These are phyloP conservation scores for Xenoacremonium recifei DNA, from an alignment of 2,329 filamentous ascomycete genomes.

Conservation along the genomic window DNA sequence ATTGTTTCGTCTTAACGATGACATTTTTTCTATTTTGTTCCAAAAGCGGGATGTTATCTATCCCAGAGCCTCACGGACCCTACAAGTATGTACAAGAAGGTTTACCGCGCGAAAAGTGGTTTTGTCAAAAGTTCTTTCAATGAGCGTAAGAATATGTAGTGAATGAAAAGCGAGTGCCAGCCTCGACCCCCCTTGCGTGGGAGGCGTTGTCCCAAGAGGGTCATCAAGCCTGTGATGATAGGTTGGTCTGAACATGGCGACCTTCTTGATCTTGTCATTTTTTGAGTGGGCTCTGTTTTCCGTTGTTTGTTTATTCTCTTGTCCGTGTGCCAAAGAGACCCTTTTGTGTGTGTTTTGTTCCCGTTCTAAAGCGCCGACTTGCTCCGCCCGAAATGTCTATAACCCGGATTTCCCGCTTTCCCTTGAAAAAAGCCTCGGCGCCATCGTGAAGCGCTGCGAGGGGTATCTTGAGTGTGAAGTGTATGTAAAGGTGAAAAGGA, in stretches of 20 bases:
- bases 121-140: slow-evolving; percentile 14
- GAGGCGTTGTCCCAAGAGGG: slow-evolving; percentile 20
- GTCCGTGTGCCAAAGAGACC: too few species aligned
- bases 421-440: slow-evolving; percentile 21
- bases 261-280: background rate
- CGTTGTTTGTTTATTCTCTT: slow-evolving; percentile 18
- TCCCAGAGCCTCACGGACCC: slow-evolving; percentile 9
- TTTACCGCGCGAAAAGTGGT: slow-evolving; percentile 14
- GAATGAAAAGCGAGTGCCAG: slow-evolving; percentile 29
- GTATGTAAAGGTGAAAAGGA: too few species aligned
- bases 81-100: slow-evolving; percentile 28
- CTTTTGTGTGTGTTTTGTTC: slow-evolving; percentile 7
- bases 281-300: slow-evolving; percentile 12
- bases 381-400: slow-evolving; percentile 27
- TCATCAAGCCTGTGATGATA: slow-evolving; percentile 25
- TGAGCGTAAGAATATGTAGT: slow-evolving; percentile 24
- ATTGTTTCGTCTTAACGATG: too few species aligned
- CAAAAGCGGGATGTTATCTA: slow-evolving; percentile 2
- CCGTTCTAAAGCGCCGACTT: slow-evolving; percentile 23
- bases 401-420: slow-evolving; percentile 14
- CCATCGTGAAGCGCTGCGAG: slow-evolving; percentile 18
- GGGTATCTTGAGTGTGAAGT: slow-evolving; percentile 27
- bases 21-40: background rate
- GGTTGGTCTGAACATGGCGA: too few species aligned
- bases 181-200: slow-evolving; percentile 20